phyloP scores from a whole-genome alignment of 2,329 filamentous ascomycete species.

The Microsporum ferrugineum region DNA sequence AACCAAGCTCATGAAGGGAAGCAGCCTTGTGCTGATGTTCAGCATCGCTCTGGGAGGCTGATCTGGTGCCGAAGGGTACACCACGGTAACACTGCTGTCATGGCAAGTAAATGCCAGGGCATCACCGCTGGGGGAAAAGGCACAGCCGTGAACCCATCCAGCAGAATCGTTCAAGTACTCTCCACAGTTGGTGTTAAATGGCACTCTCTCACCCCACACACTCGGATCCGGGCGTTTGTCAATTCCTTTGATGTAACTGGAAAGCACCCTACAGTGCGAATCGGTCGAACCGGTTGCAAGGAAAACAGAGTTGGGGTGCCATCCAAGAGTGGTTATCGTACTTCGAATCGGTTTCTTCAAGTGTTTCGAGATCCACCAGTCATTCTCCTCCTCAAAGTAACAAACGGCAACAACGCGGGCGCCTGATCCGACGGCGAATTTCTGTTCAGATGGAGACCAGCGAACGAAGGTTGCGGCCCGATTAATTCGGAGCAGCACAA shows the following conservation, averaged over 20 bases:
- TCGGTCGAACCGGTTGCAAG: conserved; percentile 94
- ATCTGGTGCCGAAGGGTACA: conserved; percentile 84
- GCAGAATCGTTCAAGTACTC: conserved; percentile 94
- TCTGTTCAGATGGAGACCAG: conserved; percentile 92
- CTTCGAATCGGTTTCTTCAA: conserved; percentile 97
- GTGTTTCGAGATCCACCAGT: conserved; percentile 99
- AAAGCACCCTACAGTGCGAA: conserved; percentile 89
- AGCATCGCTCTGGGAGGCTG: conserved; percentile 84
- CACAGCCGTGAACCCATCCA: conserved; percentile 88
- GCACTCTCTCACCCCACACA: conserved; percentile 87
- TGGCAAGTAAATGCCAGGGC: conserved; percentile 91
- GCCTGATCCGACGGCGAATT: conserved; percentile 94
- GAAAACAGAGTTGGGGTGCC: conserved; percentile 96
- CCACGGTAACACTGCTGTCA: conserved; percentile 91
- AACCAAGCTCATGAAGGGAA: conserved; percentile 84
- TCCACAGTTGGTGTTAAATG: conserved; percentile 97
- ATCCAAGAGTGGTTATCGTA: conserved; percentile 86
- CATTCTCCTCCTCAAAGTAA: conserved; percentile 98
- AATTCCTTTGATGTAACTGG: conserved; percentile 89
- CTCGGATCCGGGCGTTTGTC: conserved; percentile 75
- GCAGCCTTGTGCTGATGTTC: conserved; percentile 74
- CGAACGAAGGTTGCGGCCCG: conserved; percentile 91
- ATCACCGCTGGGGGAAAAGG: conserved; percentile 84
- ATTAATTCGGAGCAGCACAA: conserved; percentile 94
- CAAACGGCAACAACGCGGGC: conserved; percentile 92